phyloP scores from a whole-genome alignment of 2,329 filamentous ascomycete species.

The Neofusicoccum cordaticola region DNA sequence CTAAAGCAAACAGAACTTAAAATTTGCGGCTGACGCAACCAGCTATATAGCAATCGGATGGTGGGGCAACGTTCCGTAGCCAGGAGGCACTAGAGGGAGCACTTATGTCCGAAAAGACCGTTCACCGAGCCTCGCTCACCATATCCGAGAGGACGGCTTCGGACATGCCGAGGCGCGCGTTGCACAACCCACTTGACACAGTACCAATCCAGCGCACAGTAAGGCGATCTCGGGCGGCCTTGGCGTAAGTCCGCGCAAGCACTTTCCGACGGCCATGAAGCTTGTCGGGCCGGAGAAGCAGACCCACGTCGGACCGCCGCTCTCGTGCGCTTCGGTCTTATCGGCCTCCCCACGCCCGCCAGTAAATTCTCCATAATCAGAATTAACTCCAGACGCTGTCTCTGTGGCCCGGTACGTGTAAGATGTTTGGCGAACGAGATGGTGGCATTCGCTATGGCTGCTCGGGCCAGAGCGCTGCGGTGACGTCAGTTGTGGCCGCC shows the following conservation, averaged over 20 bases:
- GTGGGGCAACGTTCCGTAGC: not conserved
- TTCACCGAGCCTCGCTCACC: not conserved
- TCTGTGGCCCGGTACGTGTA: not conserved
- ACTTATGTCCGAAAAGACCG: not conserved
- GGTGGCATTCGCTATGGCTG: not conserved
- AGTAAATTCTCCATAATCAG: not conserved
- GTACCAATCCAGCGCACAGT: not conserved
- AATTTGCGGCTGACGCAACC: too few species aligned
- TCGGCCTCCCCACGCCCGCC: too few species aligned
- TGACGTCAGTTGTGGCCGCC: not conserved
- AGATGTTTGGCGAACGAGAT: not conserved
- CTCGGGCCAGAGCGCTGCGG: not conserved
- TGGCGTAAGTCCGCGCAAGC: not conserved
- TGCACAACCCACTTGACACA: not conserved
- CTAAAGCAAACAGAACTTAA: too few species aligned
- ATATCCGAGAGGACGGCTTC: not conserved
- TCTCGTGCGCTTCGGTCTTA: not conserved
- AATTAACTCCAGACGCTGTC: not conserved
- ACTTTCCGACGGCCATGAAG: not conserved
- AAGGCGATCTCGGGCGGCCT: not conserved
- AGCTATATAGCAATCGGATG: not conserved
- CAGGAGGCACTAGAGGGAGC: too few species aligned
- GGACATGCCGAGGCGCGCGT: not conserved
- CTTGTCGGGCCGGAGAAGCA: not conserved
- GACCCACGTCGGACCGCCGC: not conserved